Conservation (phyloP, 306 rosid genomes). For the Quercus glauca region DNA sequence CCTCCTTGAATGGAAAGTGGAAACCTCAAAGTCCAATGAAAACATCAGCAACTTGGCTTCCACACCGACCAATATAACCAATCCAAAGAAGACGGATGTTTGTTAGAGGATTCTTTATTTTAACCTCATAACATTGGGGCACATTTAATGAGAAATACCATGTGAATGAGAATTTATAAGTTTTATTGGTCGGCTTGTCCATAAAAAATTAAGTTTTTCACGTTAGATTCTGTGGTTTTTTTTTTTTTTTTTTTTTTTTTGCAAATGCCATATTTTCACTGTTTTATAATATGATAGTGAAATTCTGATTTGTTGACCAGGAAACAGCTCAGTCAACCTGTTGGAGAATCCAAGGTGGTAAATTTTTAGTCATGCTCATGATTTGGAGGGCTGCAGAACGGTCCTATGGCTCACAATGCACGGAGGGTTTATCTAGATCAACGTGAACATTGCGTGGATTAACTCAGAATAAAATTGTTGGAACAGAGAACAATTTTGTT, state of each 20-base stretch:
- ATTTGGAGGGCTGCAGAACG: slow-evolving; percentile 4
- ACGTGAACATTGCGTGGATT: background rate
- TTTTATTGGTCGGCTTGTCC: slow-evolving; percentile 50
- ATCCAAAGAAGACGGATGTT: slow-evolving; percentile 75
- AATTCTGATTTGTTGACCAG: slow-evolving; percentile 34
- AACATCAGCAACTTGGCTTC: slow-evolving; percentile 34
- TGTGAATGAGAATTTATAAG: slow-evolving; percentile 41
- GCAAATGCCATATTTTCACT: slow-evolving; percentile 20
- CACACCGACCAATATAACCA: slow-evolving; percentile 87
- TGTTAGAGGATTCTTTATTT: slow-evolving; percentile 41
- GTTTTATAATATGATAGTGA: slow-evolving; percentile 18
- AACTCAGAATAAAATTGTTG: no score
- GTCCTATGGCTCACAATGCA: slow-evolving; percentile 1
- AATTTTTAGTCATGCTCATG: slow-evolving; percentile 10
- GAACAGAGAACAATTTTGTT: no score
- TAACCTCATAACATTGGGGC: slow-evolving; percentile 33
- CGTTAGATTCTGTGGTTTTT: slow-evolving; percentile 30
- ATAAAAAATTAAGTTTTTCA: slow-evolving; percentile 24
- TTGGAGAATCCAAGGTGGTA: slow-evolving; percentile 23
- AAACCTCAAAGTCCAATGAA: slow-evolving; percentile 27
- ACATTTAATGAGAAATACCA: slow-evolving; percentile 51
- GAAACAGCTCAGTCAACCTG: slow-evolving; percentile 25
- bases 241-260: no score
- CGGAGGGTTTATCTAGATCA: slow-evolving; percentile 6
- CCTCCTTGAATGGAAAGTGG: slow-evolving; percentile 17